These are phyloP conservation scores for Rugosomyces carneus DNA, from an alignment of 1,284 basidiomycete genomes.

Conservation along the genomic window DNA sequence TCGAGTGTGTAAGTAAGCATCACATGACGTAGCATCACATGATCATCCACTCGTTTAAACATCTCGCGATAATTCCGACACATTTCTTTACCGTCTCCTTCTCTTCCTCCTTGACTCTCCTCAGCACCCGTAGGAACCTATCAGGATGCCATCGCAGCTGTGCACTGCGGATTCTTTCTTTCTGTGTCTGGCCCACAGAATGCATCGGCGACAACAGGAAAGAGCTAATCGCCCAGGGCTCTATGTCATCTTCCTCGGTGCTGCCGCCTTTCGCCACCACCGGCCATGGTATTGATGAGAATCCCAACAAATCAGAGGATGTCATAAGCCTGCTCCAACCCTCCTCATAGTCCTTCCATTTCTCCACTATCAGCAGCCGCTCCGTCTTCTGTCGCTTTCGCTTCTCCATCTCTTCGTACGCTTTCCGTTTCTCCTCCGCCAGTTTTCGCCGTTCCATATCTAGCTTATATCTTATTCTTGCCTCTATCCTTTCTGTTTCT, in stretches of 20 bases:
- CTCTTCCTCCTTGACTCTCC: conserved; percentile 50
- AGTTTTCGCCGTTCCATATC: conserved; percentile 38
- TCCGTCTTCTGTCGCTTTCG: conserved; percentile 33
- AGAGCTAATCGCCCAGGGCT: conserved; percentile 37
- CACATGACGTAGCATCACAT: too few species aligned
- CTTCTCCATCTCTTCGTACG: conserved; percentile 25
- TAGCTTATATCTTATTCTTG: conserved; percentile 37
- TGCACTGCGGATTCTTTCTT: conserved; percentile 58
- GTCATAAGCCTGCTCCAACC: conserved; percentile 46
- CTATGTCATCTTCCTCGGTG: conserved; percentile 46
- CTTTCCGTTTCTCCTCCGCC: conserved; percentile 32
- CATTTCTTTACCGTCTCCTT: conserved; percentile 53
- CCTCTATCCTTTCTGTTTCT: conserved; percentile 42
- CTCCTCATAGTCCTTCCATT: conserved; percentile 58
- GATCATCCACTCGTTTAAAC: conserved; percentile 54
- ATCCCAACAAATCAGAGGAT: conserved; percentile 42
- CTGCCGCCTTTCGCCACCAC: conserved; percentile 36
- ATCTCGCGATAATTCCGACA: conserved; percentile 62
- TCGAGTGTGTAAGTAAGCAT: neutral
- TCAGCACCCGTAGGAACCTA: conserved; percentile 52
- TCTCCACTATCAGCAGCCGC: conserved; percentile 37
- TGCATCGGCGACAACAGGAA: conserved; percentile 60
- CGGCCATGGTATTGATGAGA: conserved; percentile 70
- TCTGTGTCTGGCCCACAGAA: conserved; percentile 48
- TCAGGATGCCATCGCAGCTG: conserved; percentile 76